Evolutionary conservation across 495 filamentous ascomycete species (phyloP), one percentile per base, ranked within the genome.

Genomic region (Aspergillus steynii): DNA sequence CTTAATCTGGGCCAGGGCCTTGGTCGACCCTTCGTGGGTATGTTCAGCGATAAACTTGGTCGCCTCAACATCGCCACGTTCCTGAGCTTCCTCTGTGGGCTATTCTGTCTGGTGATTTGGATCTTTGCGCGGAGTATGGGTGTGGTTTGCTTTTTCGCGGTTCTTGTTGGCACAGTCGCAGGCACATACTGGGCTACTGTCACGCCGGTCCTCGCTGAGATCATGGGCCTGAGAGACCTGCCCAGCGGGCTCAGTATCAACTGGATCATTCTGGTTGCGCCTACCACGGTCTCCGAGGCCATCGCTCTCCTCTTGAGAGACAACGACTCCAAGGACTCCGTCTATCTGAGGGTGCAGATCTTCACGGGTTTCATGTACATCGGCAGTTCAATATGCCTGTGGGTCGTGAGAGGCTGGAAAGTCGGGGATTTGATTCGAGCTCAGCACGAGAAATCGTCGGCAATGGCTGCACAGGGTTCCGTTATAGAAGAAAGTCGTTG

Each of bases 101-200:
- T 92, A 10, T 82, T 87, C 56, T 83, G 84, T 58, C 82, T 93
- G 31, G 83, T 88, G 25, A 81, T 94, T 15, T 96, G 91, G 91
- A 83, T 86, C 48, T 88, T 86, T 26, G 86, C 88, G 0, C 83
- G 85, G 62, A 83, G 74, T 56, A 88, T 86, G 69, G 85, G 84
- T 2, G 82, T 88, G 0, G 76, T 91, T 37, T 85, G 89, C 51
- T 85, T 92, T 62, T 93, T 89, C 64, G 83, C 87, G 7, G 68
- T 95, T 3, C 75, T 92, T 14, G 79, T 82, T n/a, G 90, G 91
- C 9, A 80, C 78, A 15, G 86, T 93, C 12, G 82, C 88, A 5
- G 91, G 90, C 29, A 86, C 85, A 1, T 90, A 90, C 66, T 93
- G 90, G 89, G 85, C 87, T 5, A 76, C 77, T 29, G 76, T 90